Conservation (phyloP, 305 asterid genomes). For the Rubia tinctorum region DNA sequence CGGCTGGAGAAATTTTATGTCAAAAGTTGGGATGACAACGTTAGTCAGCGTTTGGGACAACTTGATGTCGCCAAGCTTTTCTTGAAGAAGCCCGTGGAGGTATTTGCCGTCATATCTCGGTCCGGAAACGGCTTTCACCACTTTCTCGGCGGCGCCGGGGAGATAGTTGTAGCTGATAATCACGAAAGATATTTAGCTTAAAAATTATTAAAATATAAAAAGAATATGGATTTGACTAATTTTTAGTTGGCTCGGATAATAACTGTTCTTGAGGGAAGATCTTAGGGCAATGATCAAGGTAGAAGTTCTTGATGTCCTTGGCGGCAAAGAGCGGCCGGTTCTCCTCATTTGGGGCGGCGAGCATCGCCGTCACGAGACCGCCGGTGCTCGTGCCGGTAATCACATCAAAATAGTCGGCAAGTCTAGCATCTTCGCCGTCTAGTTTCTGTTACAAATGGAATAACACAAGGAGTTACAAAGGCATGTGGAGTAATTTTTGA, state of each 20-base stretch:
- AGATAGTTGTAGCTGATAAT: too few species aligned
- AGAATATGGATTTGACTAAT: too few species aligned
- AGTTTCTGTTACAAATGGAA: not conserved
- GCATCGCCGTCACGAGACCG: slow-evolving; percentile 34
- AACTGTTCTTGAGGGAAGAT: slow-evolving; percentile 32
- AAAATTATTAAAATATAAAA: too few species aligned
- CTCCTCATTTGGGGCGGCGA: slow-evolving; percentile 27
- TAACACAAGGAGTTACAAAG: too few species aligned
- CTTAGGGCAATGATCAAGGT: slow-evolving; percentile 26
- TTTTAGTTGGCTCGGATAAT: not conserved
- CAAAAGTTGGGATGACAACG: not conserved
- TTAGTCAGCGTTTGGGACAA: not conserved
- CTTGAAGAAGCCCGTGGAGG: not conserved
- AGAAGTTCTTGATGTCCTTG: slow-evolving; percentile 34
- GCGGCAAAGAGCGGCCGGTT: slow-evolving; percentile 35
- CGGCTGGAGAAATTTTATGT: slow-evolving; percentile 1
- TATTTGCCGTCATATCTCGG: not conserved
- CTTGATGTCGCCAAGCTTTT: not conserved
- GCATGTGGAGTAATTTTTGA: too few species aligned
- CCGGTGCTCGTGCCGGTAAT: not conserved
- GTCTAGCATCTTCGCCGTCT: not conserved
- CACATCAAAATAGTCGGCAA: not conserved
- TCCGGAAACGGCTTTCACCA: not conserved
- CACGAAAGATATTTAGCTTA: too few species aligned
- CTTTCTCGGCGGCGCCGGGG: not conserved